A percentile compares a stretch with the other conserved stretches of the same genome.
phyloP scores from a whole-genome alignment of 2,329 filamentous ascomycete species.

The Clonostachys rhizophaga region DNA sequence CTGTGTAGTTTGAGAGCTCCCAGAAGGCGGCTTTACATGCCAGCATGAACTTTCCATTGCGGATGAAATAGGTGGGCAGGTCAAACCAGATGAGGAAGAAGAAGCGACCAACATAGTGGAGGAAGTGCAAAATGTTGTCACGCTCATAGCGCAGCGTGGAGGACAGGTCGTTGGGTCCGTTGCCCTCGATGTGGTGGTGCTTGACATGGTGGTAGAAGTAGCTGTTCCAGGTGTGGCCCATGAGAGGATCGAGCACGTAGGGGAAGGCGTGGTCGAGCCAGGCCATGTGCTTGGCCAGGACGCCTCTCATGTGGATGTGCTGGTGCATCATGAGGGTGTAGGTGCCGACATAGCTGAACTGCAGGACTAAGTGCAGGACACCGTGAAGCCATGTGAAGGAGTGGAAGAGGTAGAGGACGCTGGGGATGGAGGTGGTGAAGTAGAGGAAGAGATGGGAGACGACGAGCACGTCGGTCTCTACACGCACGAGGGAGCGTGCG shows the following conservation, averaged over 20 bases:
- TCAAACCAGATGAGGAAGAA: constrained; percentile 71
- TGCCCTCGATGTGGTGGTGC: constrained; percentile 75
- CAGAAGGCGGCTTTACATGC: constrained; percentile 54
- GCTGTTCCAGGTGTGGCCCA: constrained; percentile 82
- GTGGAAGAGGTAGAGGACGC: constrained; percentile 59
- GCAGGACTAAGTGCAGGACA: constrained; percentile 59
- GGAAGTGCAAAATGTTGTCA: constrained; percentile 61
- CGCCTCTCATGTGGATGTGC: constrained; percentile 73
- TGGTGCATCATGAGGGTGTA: constrained; percentile 84
- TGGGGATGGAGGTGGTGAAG: constrained; percentile 64
- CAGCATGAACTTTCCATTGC: constrained; percentile 50
- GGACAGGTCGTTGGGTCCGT: constrained; percentile 71
- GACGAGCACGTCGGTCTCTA: constrained; percentile 72
- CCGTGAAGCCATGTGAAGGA: constrained; percentile 66
- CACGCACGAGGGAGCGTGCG: constrained; percentile 53
- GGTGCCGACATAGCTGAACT: constrained; percentile 63
- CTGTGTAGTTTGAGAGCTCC: constrained; percentile 51
- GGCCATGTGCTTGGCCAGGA: constrained; percentile 50
- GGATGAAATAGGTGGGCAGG: constrained; percentile 67
- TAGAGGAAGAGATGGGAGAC: constrained; percentile 73
- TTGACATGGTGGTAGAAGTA: constrained; percentile 87
- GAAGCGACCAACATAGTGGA: constrained; percentile 71
- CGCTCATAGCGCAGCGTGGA: constrained; percentile 74
- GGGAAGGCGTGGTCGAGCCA: constrained; percentile 64
- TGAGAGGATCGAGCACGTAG: constrained; percentile 69